Evolutionary conservation across 2,329 filamentous ascomycete genomes (phyloP).

Genomic region (Neocatenulostroma microsporum): DNA sequence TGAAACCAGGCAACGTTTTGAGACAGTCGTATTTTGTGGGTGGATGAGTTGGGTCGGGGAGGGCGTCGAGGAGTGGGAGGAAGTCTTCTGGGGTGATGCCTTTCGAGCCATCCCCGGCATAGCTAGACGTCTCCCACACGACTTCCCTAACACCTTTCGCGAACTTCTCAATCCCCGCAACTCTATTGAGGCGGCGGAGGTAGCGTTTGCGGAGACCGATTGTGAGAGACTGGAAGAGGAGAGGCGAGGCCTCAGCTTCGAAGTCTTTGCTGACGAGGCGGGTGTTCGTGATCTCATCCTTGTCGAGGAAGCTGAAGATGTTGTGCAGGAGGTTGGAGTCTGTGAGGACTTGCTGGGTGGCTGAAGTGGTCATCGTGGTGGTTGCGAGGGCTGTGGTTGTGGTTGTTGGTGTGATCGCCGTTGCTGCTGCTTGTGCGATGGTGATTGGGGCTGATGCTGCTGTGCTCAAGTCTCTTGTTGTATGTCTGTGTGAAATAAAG

Average conservation of each 20-base stretch:
- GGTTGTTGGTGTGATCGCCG: background rate
- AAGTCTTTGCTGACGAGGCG: background rate
- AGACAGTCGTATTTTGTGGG: too few relatives aligned
- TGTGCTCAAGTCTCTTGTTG: too few relatives aligned
- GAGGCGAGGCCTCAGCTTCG: background rate
- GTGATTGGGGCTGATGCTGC: too few relatives aligned
- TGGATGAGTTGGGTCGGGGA: too few relatives aligned
- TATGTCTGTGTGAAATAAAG: too few relatives aligned
- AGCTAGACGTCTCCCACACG: background rate
- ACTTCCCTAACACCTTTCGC: background rate
- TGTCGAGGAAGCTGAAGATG: background rate
- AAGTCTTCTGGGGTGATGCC: background rate
- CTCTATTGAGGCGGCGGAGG: background rate
- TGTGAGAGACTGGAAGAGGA: background rate
- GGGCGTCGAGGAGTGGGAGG: background rate
- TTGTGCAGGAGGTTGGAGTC: background rate
- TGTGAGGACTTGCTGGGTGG: background rate
- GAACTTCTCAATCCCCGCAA: background rate
- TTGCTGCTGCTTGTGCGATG: too few relatives aligned
- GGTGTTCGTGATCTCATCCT: background rate
- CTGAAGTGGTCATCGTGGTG: background rate
- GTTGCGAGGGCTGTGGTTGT: background rate
- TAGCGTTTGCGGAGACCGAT: background rate
- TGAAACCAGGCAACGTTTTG: too few relatives aligned
- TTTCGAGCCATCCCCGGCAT: background rate